Evolutionary conservation across 345 rosid genomes (phyloP).

Genomic region (Brassica juncea): DNA sequence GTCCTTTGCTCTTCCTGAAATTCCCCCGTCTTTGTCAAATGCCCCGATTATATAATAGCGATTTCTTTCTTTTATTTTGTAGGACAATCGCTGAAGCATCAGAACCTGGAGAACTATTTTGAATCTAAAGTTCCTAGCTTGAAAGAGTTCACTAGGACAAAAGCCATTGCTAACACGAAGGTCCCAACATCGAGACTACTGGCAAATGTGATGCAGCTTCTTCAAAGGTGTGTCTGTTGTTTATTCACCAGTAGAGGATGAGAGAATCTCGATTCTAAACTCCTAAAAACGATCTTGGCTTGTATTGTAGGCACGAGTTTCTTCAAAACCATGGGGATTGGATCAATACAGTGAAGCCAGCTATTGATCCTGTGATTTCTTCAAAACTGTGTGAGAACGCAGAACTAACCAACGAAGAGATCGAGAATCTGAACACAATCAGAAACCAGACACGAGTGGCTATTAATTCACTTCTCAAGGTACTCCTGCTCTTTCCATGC

Average conservation of each 20-base stretch:
- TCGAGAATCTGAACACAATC: conserved; percentile 67
- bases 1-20: conserved; percentile 37
- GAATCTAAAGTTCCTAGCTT: conserved; percentile 78
- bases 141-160: conserved; percentile 60
- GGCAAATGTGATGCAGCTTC: conserved; percentile 61
- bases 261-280: conserved; percentile 13
- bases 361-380: conserved; percentile 57
- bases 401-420: conserved; percentile 50
- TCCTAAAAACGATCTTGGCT: conserved; percentile 23
- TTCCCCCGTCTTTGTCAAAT: conserved; percentile 2
- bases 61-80: conserved; percentile 21
- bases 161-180: conserved; percentile 51
- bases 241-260: conserved; percentile 20
- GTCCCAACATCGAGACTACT: conserved; percentile 57
- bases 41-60: conserved; percentile 9
- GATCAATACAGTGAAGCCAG: conserved; percentile 71
- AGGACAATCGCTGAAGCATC: conserved; percentile 90
- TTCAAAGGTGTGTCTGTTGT: conserved; percentile 62
- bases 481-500: conserved; percentile 32
- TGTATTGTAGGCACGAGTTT: conserved; percentile 73
- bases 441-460: conserved; percentile 79
- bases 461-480: conserved; percentile 78
- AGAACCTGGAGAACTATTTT: conserved; percentile 57
- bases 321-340: conserved; percentile 65
- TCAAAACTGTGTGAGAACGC: conserved; percentile 48